These are phyloP conservation scores for Arxiozyma telluris DNA, from an alignment of 1,139 yeast genomes.

Conservation along the genomic window DNA sequence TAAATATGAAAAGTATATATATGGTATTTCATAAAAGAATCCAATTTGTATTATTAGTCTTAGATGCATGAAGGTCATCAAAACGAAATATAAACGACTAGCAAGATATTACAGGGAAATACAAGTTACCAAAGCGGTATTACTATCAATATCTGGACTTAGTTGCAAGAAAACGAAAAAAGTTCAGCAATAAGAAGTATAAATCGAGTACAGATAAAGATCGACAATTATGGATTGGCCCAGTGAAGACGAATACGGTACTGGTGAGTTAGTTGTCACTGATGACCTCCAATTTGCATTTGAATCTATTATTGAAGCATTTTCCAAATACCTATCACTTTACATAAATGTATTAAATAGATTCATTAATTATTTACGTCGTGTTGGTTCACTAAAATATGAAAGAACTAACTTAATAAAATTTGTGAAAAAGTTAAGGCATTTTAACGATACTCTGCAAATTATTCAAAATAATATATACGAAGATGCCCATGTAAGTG, in stretches of 20 bases:
- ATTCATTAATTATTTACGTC: conserved; percentile 26
- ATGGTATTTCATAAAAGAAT: too few species aligned
- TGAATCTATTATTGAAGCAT: conserved; percentile 11
- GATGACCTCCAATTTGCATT: conserved; percentile 8
- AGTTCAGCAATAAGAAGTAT: not conserved
- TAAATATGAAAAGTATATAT: too few species aligned
- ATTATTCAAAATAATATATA: conserved; percentile 9
- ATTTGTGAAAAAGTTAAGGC: conserved; percentile 29
- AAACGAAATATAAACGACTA: too few species aligned
- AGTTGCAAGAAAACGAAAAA: not conserved
- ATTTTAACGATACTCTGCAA: conserved; percentile 23
- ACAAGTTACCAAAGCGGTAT: too few species aligned
- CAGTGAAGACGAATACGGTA: not conserved
- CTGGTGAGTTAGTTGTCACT: conserved; percentile 6
- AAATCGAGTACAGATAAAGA: too few species aligned
- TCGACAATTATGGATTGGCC: not conserved
- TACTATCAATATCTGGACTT: not conserved
- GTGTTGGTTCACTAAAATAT: conserved; percentile 24
- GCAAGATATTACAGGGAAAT: too few species aligned
- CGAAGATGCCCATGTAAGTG: conserved; percentile 3
- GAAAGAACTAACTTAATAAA: conserved; percentile 30
- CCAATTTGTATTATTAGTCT: too few species aligned
- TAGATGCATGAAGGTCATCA: too few species aligned
- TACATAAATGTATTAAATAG: conserved; percentile 27
- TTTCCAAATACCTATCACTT: conserved; percentile 23